Conservation (phyloP, 306 rosid genomes). For the Fragaria nilgerrensis region DNA sequence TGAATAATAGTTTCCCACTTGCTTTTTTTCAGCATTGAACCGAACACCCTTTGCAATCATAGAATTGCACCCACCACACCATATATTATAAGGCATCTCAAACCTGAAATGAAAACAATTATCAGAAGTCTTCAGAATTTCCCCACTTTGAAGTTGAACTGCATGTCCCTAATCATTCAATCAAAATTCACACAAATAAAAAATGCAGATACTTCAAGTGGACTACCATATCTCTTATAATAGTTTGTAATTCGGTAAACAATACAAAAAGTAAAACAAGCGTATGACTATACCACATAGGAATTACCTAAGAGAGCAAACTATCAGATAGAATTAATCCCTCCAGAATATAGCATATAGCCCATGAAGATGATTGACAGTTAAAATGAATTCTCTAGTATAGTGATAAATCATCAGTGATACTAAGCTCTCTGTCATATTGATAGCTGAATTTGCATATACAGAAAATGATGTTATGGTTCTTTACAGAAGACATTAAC, state of each 20-base stretch:
- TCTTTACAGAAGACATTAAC: neutral
- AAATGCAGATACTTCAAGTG: neutral
- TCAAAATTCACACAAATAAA: neutral
- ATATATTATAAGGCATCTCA: conserved; percentile 92
- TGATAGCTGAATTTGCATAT: neutral
- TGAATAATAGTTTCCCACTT: conserved; percentile 92
- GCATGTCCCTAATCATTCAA: neutral
- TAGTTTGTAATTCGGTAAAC: neutral
- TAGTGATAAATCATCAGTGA: neutral
- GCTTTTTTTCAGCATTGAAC: conserved; percentile 94
- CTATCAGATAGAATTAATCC: neutral
- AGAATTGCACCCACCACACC: conserved; percentile 98
- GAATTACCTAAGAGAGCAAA: neutral
- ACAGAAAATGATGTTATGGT: neutral
- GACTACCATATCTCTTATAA: too few relatives aligned
- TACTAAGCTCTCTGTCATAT: neutral
- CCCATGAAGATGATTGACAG: neutral
- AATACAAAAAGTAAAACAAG: neutral
- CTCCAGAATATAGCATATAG: neutral
- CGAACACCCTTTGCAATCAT: conserved; percentile 99
- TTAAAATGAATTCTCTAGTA: neutral
- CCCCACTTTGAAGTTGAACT: neutral
- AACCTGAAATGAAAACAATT: conserved; percentile 47
- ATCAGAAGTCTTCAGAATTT: neutral
- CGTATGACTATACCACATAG: neutral